Conservation (phyloP, 495 filamentous ascomycete genomes). For the Penicillium dipodomyicola region DNA sequence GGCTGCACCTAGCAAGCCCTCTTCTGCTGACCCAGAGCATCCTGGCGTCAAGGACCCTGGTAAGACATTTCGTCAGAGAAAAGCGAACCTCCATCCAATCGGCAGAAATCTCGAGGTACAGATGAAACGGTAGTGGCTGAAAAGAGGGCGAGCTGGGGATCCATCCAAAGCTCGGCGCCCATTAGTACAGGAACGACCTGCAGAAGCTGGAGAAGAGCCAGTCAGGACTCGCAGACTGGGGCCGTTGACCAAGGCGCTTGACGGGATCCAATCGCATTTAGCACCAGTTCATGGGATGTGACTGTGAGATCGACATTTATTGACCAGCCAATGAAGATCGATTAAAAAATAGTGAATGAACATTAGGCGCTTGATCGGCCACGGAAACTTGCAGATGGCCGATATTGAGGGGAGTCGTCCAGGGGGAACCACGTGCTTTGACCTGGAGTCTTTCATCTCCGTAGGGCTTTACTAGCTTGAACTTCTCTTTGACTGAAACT, state of each 20-base stretch:
- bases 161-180: conserved; percentile 1
- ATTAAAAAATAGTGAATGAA: conserved; percentile 3
- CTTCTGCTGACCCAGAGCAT: background rate
- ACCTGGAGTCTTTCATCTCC: background rate
- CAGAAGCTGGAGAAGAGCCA: conserved; percentile 6
- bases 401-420: background rate
- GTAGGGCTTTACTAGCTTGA: background rate
- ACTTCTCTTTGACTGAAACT: background rate
- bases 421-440: background rate
- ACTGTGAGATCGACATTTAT: background rate
- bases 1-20: background rate
- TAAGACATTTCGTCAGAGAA: conserved; percentile 10
- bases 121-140: conserved; percentile 8
- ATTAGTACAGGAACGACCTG: conserved; percentile 7
- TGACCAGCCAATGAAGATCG: background rate
- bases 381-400: conserved; percentile 3
- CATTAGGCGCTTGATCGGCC: conserved; percentile 6
- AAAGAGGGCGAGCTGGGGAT: background rate
- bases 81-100: conserved; percentile 3
- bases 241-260: conserved; percentile 7
- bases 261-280: background rate
- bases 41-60: background rate
- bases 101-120: conserved; percentile 2
- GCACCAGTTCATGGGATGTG: background rate
- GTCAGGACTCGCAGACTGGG: conserved; percentile 1